Conservation (phyloP, 257 asterid genomes). For the Coffea canephora region DNA sequence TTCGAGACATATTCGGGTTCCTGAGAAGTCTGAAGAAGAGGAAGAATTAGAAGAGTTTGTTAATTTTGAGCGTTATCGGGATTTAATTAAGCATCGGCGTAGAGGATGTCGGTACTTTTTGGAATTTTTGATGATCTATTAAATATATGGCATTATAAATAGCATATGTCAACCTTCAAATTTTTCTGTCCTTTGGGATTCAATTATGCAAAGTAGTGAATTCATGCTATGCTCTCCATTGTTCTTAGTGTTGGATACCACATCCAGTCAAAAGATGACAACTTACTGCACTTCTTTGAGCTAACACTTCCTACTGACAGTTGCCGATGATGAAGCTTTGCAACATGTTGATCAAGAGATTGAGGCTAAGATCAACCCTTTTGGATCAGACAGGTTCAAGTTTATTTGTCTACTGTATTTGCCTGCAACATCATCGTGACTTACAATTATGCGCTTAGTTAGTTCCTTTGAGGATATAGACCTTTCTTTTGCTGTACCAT, state of each 20-base stretch:
- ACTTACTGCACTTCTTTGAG: neutral
- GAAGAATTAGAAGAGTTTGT: conserved; percentile 99
- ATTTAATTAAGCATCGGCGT: conserved; percentile 99
- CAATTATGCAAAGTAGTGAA: neutral
- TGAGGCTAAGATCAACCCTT: conserved; percentile 79
- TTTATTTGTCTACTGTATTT: conserved; percentile 2
- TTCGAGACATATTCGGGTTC: conserved; percentile 52
- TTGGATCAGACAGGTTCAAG: conserved; percentile 78
- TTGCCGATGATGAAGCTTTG: conserved; percentile 83
- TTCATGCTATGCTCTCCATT: neutral
- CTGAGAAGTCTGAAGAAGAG: conserved; percentile 88
- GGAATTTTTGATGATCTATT: conserved; percentile 36
- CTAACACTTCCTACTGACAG: conserved; percentile 53
- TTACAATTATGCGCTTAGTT: neutral
- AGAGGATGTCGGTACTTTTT: conserved; percentile 99
- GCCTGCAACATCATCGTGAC: neutral
- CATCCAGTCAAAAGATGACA: neutral
- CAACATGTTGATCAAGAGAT: conserved; percentile 81
- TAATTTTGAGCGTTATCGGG: conserved; percentile 99
- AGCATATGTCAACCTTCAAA: neutral
- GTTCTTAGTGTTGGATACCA: neutral
- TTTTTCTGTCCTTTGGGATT: neutral
- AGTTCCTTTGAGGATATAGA: neutral
- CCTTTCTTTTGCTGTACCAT: neutral
- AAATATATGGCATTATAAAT: conserved; percentile 5